Evolutionary conservation across 78 protist genomes (phyloP).

Genomic region (Creolimax fragrantissima): DNA sequence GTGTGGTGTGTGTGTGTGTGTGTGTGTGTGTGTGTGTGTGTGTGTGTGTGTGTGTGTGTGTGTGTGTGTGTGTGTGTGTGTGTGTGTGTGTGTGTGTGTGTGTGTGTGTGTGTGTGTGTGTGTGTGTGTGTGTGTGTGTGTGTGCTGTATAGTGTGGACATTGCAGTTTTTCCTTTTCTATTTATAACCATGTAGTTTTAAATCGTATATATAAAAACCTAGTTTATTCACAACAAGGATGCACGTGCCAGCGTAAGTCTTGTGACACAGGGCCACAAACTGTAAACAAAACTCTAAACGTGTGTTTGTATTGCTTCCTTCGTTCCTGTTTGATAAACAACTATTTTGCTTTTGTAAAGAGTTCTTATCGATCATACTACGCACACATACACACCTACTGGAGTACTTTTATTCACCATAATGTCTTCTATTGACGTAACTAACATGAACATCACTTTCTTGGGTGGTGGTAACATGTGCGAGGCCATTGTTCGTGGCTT

Average conservation of each 20-base stretch:
- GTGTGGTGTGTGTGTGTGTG: too few species aligned
- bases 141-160: too few species aligned
- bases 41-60: too few species aligned
- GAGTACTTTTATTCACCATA: neutral
- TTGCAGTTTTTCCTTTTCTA: too few species aligned
- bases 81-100: too few species aligned
- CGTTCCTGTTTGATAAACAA: too few species aligned
- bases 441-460: neutral
- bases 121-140: too few species aligned
- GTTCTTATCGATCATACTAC: neutral
- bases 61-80: too few species aligned
- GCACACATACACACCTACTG: neutral
- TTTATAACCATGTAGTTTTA: neutral
- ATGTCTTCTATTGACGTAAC: neutral
- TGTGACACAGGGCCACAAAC: neutral
- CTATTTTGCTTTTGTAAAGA: neutral
- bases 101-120: too few species aligned
- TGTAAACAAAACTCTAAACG: neutral
- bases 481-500: neutral
- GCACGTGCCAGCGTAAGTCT: neutral
- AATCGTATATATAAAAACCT: neutral
- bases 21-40: too few species aligned
- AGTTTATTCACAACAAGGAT: neutral
- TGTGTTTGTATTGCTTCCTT: too few species aligned
- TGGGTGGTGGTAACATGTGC: slow-evolving; percentile 36